A percentile compares a stretch with the other conserved stretches of the same genome.
These are phyloP conservation scores for Dionaea muscipula DNA, from an alignment of 179 eudicot species.

Conservation along the genomic window DNA sequence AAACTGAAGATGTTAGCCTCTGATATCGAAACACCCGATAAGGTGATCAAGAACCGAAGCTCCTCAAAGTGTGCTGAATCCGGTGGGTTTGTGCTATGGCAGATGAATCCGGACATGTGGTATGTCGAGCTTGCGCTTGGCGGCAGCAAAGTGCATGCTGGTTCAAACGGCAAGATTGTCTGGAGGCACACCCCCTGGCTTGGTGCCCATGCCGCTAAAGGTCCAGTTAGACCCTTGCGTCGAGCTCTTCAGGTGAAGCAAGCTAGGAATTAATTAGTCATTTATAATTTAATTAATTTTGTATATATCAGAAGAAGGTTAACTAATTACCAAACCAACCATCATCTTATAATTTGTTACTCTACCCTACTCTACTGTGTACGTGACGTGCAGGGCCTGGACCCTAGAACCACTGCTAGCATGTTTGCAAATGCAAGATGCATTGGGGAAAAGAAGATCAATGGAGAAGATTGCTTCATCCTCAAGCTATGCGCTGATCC, in stretches of 20 bases:
- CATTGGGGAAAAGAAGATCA: slow-evolving; percentile 52
- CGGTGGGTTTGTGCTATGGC: slow-evolving; percentile 94
- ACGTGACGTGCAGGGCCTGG: slow-evolving; percentile 59
- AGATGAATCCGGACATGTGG: slow-evolving; percentile 99
- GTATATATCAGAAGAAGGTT: too few relatives aligned
- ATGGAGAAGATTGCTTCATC: slow-evolving; percentile 61
- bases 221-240: slow-evolving; percentile 86
- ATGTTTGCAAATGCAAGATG: slow-evolving; percentile 85
- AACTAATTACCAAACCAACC: too few relatives aligned
- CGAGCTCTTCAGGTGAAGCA: slow-evolving; percentile 84
- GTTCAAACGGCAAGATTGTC: slow-evolving; percentile 86
- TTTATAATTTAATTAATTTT: too few relatives aligned
- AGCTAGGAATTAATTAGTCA: too few relatives aligned
- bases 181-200: slow-evolving; percentile 99
- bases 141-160: slow-evolving; percentile 93
- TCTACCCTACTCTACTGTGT: too few relatives aligned
- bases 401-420: slow-evolving; percentile 82
- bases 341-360: too few relatives aligned
- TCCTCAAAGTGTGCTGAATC: slow-evolving; percentile 69
- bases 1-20: slow-evolving; percentile 84
- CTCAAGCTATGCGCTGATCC: slow-evolving; percentile 85
- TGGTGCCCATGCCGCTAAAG: slow-evolving; percentile 93
- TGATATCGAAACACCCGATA: slow-evolving; percentile 74
- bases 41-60: slow-evolving; percentile 58
- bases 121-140: slow-evolving; percentile 95